phyloP scores from a whole-genome alignment of 2,329 filamentous ascomycete species.

The Pestalotiopsis sp. region DNA sequence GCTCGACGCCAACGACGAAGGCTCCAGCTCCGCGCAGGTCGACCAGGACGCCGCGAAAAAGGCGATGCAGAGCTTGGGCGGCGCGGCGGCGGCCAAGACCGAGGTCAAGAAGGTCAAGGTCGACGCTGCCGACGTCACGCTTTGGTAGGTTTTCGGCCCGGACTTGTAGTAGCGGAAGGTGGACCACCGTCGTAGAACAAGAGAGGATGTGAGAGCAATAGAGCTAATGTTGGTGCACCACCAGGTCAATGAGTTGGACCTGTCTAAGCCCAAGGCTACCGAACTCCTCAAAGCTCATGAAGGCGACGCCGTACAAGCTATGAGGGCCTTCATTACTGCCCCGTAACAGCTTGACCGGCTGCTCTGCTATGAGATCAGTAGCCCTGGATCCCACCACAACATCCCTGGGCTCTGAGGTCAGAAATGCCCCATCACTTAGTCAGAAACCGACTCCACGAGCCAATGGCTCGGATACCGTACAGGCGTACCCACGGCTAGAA shows the following conservation, averaged over 20 bases:
- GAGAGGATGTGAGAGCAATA: not conserved
- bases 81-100: slow-evolving; percentile 40
- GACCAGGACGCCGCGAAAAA: slow-evolving; percentile 72
- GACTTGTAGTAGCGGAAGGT: not conserved
- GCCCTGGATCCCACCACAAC: not conserved
- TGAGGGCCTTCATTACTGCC: slow-evolving; percentile 55
- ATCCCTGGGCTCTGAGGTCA: not conserved
- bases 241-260: slow-evolving; percentile 70
- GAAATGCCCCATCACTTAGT: not conserved
- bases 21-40: slow-evolving; percentile 56
- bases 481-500: not conserved
- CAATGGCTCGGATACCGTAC: not conserved
- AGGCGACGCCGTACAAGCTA: slow-evolving; percentile 67
- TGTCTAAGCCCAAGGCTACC: slow-evolving; percentile 71
- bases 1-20: slow-evolving; percentile 60
- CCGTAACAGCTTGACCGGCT: not conserved
- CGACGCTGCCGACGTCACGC: slow-evolving; percentile 68
- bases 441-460: not conserved
- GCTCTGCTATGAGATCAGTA: not conserved
- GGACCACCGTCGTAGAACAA: not conserved
- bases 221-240: not conserved
- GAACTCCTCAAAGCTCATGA: slow-evolving; percentile 74
- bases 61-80: slow-evolving; percentile 67
- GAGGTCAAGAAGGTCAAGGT: slow-evolving; percentile 69
- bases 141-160: slow-evolving; percentile 58